These are phyloP conservation scores for Alternaria consortialis DNA, from an alignment of 2,329 filamentous ascomycete genomes.

Conservation along the genomic window DNA sequence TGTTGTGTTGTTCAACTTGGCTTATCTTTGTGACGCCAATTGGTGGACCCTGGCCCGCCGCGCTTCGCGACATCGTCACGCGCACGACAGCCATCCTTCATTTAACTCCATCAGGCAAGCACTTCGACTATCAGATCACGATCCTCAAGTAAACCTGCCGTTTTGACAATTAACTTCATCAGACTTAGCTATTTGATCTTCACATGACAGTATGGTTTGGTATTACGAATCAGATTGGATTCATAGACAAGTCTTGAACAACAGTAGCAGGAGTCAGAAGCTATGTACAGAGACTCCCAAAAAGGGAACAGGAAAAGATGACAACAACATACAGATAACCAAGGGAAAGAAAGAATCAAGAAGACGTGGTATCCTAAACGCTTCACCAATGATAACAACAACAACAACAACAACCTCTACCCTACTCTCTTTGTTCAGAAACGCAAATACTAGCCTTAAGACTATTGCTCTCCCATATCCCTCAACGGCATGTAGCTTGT, in stretches of 20 bases:
- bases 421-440: background rate
- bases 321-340: background rate
- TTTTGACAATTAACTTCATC: background rate
- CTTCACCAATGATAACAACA: slow-evolving; percentile 6
- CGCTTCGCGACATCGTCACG: slow-evolving; percentile 28
- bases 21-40: slow-evolving; percentile 35
- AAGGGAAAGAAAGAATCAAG: slow-evolving; percentile 6
- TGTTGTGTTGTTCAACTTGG: slow-evolving; percentile 31
- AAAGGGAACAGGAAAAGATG: background rate
- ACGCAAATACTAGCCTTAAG: background rate
- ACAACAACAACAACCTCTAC: background rate
- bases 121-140: background rate
- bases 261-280: slow-evolving; percentile 1
- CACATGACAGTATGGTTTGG: background rate
- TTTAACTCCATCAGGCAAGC: slow-evolving; percentile 9
- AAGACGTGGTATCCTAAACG: slow-evolving; percentile 24
- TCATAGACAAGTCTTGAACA: background rate
- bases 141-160: background rate
- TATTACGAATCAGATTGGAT: background rate
- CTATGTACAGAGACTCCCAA: slow-evolving; percentile 16
- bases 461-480: slow-evolving; percentile 50
- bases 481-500: slow-evolving; percentile 58
- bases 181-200: background rate
- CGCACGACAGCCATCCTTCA: slow-evolving; percentile 10
- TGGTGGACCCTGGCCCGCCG: slow-evolving; percentile 24